Evolutionary conservation across 2,329 filamentous ascomycete species (phyloP), one percentile per base, ranked within the genome.

Genomic region (Capronia epimyces): DNA sequence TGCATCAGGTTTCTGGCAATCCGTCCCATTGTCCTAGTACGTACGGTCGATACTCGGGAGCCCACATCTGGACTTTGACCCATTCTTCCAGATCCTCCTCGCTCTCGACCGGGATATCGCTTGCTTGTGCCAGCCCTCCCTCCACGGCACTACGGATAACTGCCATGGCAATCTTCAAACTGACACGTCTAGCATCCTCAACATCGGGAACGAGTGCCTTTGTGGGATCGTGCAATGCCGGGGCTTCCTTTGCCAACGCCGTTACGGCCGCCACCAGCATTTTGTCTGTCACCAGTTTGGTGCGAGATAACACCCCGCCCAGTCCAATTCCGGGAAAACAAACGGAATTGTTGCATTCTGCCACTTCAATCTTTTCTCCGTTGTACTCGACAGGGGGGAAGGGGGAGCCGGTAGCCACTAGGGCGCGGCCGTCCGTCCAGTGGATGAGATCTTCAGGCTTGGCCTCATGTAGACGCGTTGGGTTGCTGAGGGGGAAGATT

Each of bases 311-410:
- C 0, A 95, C 79, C 6, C 80, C 80, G 9, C 88, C 89, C 1
- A 95, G 81, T 0, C 88, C 89, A 52, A 95, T 91, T 0, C 88
- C 88, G 0, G 89, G 89, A 67, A 94, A 95, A 13, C 85, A 85
- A 27, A 87, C 86, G 1, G 82, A 86, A 69, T 95, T 95, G 71
- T 95, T 95, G 71, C 89, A 95, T 67, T 95, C 89, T 20, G 87
- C 87, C 15, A 82, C 75, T 36, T 81, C 77, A 48, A 76, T 76
- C 60, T 74, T 71, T 36, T 69, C 71, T 0, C 78, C 78, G 13
- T 76, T 68, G 46, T 76, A 78, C 44, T 78, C 78, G 12, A 93
- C 87, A 0, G 89, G 84, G 1, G 79, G 76, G 65, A 94, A 95
- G 0, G 89, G 89, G 7, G 84, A 88, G 3, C 89, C 89, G 0